Evolutionary conservation across 768 basidiomycete genomes (phyloP).

Genomic region (Mycena amicta): DNA sequence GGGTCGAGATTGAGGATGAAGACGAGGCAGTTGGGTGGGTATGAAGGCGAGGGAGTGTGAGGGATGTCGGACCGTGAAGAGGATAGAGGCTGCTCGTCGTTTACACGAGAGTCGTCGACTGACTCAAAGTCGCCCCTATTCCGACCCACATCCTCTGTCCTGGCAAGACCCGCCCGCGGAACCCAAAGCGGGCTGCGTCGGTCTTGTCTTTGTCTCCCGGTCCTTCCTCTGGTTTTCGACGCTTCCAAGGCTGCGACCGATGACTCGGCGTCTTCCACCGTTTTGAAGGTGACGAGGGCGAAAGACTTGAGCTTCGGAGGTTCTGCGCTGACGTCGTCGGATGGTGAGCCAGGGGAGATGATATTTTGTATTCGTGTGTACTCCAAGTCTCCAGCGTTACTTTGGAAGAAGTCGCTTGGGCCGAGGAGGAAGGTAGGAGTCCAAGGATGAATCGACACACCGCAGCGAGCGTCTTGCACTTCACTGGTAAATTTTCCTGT

Average conservation of each 20-base stretch:
- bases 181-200: no score
- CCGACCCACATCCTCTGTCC: constrained; percentile 62
- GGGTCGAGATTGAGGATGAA: constrained; percentile 73
- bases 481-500: constrained; percentile 72
- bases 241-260: constrained; percentile 33
- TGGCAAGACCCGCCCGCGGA: constrained; percentile 59
- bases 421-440: constrained; percentile 35
- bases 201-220: no score
- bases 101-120: constrained; percentile 28
- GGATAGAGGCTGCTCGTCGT: neutral
- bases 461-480: constrained; percentile 52
- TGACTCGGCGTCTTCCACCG: constrained; percentile 38
- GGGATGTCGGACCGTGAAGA: neutral
- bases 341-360: constrained; percentile 55
- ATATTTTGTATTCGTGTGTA: constrained; percentile 51
- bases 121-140: constrained; percentile 49
- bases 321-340: constrained; percentile 67
- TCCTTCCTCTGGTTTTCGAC: constrained; percentile 39
- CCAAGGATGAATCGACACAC: constrained; percentile 48
- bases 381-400: no score
- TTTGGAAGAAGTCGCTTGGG: no score
- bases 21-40: constrained; percentile 67
- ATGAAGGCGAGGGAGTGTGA: constrained; percentile 39
- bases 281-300: constrained; percentile 63
- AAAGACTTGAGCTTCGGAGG: constrained; percentile 75